Base-by-base conservation (phyloP, 2,329 filamentous ascomycete species). In the Ophiostoma tasmaniense region DNA sequence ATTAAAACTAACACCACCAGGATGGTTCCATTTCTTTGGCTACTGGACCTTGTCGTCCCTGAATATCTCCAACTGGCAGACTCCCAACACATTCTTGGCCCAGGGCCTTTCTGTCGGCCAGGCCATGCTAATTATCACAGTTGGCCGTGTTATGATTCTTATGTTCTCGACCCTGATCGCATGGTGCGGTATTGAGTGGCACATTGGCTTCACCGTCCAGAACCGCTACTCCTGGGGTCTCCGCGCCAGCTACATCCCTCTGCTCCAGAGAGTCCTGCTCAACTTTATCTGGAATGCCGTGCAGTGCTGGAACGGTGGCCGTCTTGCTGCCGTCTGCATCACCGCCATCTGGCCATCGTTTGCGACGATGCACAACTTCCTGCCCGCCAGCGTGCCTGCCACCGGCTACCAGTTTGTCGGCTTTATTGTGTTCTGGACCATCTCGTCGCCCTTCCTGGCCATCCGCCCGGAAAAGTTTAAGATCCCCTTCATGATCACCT, bases 271-370 rank as follows among this genome's bases (percentile, higher is more conserved):
- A 2, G 78, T 81, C 22, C 66, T 84, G 66, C 76, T 84, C 10
- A 83, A 83, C 72, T 83, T 84, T 68, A 82, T 84, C 62, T 84
- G 82, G 82, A 81, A 78, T 50, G 80, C 81, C 4, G 75, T 82
- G 0, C 81, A 83, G 71, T 82, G 79, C 71, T 79, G 77, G 77
- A 78, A 77, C 65, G 77, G 77, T n/a, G 71, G 71, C 7, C 76
- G 81, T 5, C 77, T 75, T 25, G 71, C 80, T 8, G 77, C 81
- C 14, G 79, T 80, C 0, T 74, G 74, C 35, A 55, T 77, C 0
- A 73, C 73, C 0, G 73, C 76, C 20, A 73, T 76, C 35, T 75
- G 74, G 30, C 75, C 75, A 0, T 73, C 72, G 22, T 76, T 75
- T 68, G 69, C 74, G 13, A 69, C 64, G 0, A 68, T 77, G 14